phyloP scores from a whole-genome alignment of 306 rosid genomes.

The Biancaea sappan region DNA sequence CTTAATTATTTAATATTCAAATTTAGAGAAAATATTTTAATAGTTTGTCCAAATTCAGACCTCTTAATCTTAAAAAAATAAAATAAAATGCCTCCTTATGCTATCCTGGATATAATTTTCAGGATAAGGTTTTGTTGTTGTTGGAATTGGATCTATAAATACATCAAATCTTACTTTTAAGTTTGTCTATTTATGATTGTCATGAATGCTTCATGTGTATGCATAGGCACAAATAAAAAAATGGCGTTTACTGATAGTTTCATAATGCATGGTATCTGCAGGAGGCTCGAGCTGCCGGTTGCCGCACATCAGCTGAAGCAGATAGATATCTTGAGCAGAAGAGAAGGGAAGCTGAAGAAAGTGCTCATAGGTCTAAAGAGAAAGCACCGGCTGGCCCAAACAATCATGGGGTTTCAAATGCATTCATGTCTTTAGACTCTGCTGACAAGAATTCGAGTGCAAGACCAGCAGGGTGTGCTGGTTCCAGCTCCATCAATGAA shows the following conservation, averaged over 20 bases:
- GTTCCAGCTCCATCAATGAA: constrained; percentile 61
- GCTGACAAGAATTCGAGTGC: constrained; percentile 59
- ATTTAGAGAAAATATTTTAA: too few species aligned
- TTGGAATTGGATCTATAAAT: constrained; percentile 8
- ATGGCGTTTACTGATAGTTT: constrained; percentile 14
- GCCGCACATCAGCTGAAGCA: constrained; percentile 70
- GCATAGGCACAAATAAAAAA: constrained; percentile 19
- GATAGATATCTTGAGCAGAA: constrained; percentile 66
- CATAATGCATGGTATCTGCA: constrained; percentile 36
- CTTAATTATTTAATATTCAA: too few species aligned
- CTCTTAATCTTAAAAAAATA: too few species aligned
- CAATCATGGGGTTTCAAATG: constrained; percentile 67
- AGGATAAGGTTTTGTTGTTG: too few species aligned
- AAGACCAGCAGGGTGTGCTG: constrained; percentile 64
- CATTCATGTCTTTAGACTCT: constrained; percentile 61
- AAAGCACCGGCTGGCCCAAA: constrained; percentile 60
- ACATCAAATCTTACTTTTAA: not conserved
- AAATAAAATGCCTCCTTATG: too few species aligned
- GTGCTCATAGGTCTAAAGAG: constrained; percentile 61
- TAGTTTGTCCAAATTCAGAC: too few species aligned
- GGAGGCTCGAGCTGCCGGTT: constrained; percentile 89
- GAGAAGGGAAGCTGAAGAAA: constrained; percentile 76
- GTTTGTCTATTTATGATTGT: not conserved
- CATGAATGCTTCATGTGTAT: constrained; percentile 7
- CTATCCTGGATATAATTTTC: constrained; percentile 15